Conservation (phyloP, 2,329 filamentous ascomycete species). For the Sphaceloma murrayae region DNA sequence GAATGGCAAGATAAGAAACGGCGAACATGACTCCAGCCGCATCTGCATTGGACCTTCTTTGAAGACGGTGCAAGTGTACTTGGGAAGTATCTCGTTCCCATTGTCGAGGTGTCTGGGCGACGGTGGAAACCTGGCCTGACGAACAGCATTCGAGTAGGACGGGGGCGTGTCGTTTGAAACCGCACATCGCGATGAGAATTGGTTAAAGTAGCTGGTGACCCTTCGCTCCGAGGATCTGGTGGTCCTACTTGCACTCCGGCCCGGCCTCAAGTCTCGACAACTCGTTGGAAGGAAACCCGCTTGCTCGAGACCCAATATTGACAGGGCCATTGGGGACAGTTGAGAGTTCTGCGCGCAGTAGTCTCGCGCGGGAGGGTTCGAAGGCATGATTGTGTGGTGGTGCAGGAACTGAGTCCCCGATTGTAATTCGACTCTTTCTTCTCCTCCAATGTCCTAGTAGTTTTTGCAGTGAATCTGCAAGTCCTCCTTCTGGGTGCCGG, state of each 20-base stretch:
- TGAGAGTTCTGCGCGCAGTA: conserved; percentile 12
- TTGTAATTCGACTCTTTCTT: neutral
- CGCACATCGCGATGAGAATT: conserved; percentile 28
- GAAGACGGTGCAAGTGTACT: conserved; percentile 28
- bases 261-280: conserved; percentile 3
- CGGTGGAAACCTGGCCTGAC: conserved; percentile 18
- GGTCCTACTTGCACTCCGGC: conserved; percentile 5
- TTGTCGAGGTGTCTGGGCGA: conserved; percentile 18
- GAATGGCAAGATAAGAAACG: conserved; percentile 24
- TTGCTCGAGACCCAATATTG: conserved; percentile 18
- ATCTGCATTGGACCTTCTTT: conserved; percentile 27
- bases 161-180: conserved; percentile 26
- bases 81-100: conserved; percentile 25
- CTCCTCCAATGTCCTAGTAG: no score
- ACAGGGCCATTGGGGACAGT: conserved; percentile 18
- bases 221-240: neutral
- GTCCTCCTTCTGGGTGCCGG: neutral
- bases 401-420: neutral
- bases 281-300: conserved; percentile 4
- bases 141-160: conserved; percentile 24
- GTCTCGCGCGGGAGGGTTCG: conserved; percentile 3
- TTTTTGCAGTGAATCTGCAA: neutral
- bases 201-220: conserved; percentile 27
- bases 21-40: conserved; percentile 28
- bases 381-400: neutral